Conservation (phyloP, 257 asterid species). For the Solanum sejunctum region DNA sequence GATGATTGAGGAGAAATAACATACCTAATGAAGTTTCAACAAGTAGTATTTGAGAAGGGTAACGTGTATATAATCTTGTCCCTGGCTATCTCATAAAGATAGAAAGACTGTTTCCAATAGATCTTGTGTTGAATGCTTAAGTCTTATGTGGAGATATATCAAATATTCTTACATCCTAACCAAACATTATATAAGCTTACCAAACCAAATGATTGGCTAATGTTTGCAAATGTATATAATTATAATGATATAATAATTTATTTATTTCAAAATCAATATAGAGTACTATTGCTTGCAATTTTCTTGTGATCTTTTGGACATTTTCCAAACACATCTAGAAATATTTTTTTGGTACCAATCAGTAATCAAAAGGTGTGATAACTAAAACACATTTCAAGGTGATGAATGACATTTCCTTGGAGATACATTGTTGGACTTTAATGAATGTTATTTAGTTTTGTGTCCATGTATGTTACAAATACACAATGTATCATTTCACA, state of each 20-base stretch:
- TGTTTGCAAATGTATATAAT: no score
- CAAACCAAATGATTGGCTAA: no score
- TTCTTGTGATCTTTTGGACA: neutral
- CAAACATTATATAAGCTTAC: no score
- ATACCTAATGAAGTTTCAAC: rapidly evolving
- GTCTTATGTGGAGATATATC: neutral
- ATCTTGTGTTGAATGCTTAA: neutral
- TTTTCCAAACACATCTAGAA: neutral
- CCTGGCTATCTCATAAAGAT: neutral
- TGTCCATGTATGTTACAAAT: neutral
- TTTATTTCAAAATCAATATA: neutral
- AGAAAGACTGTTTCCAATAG: rapidly evolving
- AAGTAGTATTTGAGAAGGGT: neutral
- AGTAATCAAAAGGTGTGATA: neutral
- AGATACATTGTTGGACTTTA: neutral
- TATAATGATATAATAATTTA: neutral
- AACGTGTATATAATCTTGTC: no score
- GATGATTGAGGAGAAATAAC: neutral
- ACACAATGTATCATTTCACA: neutral
- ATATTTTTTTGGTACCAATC: neutral
- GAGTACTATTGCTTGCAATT: neutral
- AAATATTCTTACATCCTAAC: neutral
- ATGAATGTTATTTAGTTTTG: neutral
- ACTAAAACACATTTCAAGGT: neutral
- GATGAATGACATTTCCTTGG: neutral